Evolutionary conservation across 192 early-diverging fungal species (phyloP).

Genomic region (Piromyces sp.): DNA sequence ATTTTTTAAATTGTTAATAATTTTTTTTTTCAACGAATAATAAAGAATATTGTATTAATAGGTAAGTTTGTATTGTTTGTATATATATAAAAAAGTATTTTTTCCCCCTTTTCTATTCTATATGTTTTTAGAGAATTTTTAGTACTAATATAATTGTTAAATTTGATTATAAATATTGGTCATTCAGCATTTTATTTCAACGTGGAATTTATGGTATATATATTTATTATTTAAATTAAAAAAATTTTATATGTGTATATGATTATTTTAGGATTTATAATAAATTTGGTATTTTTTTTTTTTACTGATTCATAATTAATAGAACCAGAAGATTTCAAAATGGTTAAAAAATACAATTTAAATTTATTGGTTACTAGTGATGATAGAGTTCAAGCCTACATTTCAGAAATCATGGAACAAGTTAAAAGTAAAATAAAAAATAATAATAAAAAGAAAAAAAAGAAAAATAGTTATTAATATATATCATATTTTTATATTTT

Average conservation of each 20-base stretch:
- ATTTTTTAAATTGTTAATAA: too few species aligned
- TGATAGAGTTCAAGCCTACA: conserved; percentile 50
- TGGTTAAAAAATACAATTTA: conserved; percentile 71
- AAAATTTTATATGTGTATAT: too few species aligned
- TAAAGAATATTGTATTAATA: conserved; percentile 63
- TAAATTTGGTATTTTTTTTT: neutral
- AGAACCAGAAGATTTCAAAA: conserved; percentile 46
- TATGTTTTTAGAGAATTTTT: too few species aligned
- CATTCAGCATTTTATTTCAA: conserved; percentile 84
- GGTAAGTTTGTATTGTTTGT: conserved; percentile 14
- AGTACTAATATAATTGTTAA: too few species aligned
- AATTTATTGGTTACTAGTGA: conserved; percentile 64
- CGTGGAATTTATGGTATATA: conserved; percentile 74
- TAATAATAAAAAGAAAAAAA: neutral
- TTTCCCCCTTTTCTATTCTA: neutral
- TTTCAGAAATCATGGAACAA: conserved; percentile 57
- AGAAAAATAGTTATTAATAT: neutral
- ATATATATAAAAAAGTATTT: conserved; percentile 1
- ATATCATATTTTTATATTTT: neutral
- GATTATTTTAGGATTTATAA: too few species aligned
- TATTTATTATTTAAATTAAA: too few species aligned
- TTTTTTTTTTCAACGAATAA: too few species aligned
- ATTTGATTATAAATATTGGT: too few species aligned
- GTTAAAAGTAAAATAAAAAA: conserved; percentile 45
- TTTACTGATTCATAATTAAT: neutral